Percentiles rank a stretch among this genome's conserved stretches.
phyloP scores from a whole-genome alignment of 768 basidiomycete genomes.

The Lentinula sp. region DNA sequence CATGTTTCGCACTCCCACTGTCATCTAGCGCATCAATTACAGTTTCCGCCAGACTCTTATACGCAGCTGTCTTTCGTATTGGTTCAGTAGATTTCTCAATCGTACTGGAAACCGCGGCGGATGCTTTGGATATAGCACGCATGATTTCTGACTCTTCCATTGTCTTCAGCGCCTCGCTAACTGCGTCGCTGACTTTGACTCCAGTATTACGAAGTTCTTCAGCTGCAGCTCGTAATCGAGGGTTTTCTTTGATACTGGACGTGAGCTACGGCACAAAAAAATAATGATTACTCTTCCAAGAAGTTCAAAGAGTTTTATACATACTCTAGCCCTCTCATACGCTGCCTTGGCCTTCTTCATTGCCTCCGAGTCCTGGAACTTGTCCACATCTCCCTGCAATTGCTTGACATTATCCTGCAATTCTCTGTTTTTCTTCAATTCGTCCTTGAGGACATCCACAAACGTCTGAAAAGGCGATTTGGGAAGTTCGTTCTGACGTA shows the following conservation, averaged over 20 bases:
- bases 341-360: conserved; percentile 89
- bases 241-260: conserved; percentile 95
- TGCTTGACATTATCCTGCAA: conserved; percentile 96
- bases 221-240: conserved; percentile 83
- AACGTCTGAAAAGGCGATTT: conserved; percentile 97
- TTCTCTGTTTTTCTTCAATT: conserved; percentile 89
- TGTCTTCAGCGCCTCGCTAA: conserved; percentile 81
- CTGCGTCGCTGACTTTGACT: conserved; percentile 90
- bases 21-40: conserved; percentile 92
- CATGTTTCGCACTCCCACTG: conserved; percentile 87
- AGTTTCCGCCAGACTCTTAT: conserved; percentile 86
- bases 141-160: conserved; percentile 96
- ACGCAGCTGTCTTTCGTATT: conserved; percentile 93
- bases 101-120: conserved; percentile 78
- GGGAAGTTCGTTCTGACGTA: conserved; percentile 56
- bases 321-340: conserved; percentile 90
- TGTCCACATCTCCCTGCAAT: conserved; percentile 95
- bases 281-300: conserved; percentile 4
- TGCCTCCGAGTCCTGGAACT: conserved; percentile 93
- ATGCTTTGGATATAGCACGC: conserved; percentile 80
- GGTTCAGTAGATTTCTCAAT: conserved; percentile 91
- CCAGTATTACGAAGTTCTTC: conserved; percentile 89
- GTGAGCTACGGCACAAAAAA: conserved; percentile 50
- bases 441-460: conserved; percentile 88
- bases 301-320: conserved; percentile 19